Evolutionary conservation across 768 basidiomycete species (phyloP), one percentile per base, ranked within the genome.

Genomic region (Pulveroboletus sp.): DNA sequence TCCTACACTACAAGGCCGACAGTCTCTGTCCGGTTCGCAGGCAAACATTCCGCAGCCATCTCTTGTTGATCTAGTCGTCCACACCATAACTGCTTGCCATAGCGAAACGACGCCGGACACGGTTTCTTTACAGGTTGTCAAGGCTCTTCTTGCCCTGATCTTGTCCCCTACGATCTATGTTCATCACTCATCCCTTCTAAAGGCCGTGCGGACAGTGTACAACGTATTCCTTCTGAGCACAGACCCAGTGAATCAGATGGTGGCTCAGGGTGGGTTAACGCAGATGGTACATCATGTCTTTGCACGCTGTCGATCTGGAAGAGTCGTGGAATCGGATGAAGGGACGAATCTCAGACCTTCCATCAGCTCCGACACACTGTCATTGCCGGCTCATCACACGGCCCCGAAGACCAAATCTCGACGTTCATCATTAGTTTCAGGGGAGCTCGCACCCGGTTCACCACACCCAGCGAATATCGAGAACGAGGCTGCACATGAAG

Each of bases 221-320:
- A 98, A 99, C 65, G 86, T 99, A 51, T 99, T 98, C 67, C 76
- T 99, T 23, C 76, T 98, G 51, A 93, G 91, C 59, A 77, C 79
- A 19, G 92, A 95, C 61, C 79, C 86, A 5, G 88, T 93, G 43
- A 98, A 95, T 58, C 96, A 98, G 71, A 94, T 90, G 75, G 95
- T 99, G 31, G 96, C 96, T 16, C 96, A 99, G 68, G 96, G 95
- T 17, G 93, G 94, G 16, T 79, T 99, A 16, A 93, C 93, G 0
- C 96, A 99, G 68, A 98, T 99, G 85, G 93, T 98, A 3, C 89
- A 96, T 60, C 94, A 97, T 61, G 84, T 98, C 49, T 98, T 99
- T 65, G 79, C 86, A 13, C 81, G 96, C 19, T 91, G 90, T 61
- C 76, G 76, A 63, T 60, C 75, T 24, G 68, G 63, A 42, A 52